Conservation (phyloP, 164 flowering plant species). For the Protea cynaroides region DNA sequence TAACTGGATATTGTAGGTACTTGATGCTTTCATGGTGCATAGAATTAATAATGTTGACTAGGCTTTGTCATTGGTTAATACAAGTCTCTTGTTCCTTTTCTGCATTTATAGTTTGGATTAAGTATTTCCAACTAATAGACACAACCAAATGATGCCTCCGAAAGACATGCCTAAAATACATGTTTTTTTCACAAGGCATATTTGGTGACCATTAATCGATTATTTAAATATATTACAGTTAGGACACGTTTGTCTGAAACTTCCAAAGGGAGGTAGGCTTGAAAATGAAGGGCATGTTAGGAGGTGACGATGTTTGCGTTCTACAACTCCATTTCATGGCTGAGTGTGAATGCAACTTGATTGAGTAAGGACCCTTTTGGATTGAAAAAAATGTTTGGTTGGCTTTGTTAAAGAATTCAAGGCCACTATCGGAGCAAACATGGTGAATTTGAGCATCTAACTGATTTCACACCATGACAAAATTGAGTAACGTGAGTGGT, state of each 20-base stretch:
- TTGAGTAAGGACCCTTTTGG: constrained; percentile 8
- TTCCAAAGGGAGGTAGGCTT: not conserved
- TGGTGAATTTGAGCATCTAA: no score
- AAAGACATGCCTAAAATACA: no score
- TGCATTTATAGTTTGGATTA: no score
- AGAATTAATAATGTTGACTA: no score
- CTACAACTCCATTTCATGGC: constrained; percentile 7
- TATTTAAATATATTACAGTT: constrained; percentile 2
- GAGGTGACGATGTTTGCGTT: constrained; percentile 6
- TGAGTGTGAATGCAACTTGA: constrained; percentile 13
- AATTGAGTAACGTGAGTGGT: constrained; percentile 4
- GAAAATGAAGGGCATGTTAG: constrained; percentile 9
- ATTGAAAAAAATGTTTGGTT: not conserved
- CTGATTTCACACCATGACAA: constrained; percentile 1
- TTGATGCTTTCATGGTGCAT: no score
- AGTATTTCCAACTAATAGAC: no score
- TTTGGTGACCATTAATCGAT: constrained; percentile 2
- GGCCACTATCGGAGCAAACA: constrained; percentile 7
- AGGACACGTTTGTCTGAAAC: constrained; percentile 9
- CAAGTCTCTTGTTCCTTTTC: no score
- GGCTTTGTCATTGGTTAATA: no score
- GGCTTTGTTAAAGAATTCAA: not conserved
- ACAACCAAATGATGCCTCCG: no score
- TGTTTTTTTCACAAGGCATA: no score
- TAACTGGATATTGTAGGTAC: no score